phyloP scores from a whole-genome alignment of 2,329 filamentous ascomycete genomes.

The Leptosphaerulina australis region DNA sequence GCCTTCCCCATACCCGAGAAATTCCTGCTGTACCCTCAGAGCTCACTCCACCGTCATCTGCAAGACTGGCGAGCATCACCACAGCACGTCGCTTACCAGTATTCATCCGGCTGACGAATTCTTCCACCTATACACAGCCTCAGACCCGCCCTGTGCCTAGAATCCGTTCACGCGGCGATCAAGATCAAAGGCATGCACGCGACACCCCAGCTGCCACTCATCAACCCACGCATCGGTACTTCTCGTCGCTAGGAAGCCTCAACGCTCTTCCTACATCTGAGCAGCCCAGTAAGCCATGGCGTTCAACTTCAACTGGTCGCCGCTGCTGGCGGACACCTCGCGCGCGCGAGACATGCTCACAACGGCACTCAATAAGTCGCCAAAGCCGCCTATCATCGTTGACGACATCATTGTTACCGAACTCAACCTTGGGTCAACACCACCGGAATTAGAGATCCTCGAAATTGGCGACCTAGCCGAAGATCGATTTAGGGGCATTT shows the following conservation, averaged over 20 bases:
- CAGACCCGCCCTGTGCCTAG: slow-evolving; percentile 19
- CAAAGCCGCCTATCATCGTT: slow-evolving; percentile 97
- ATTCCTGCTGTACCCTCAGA: slow-evolving; percentile 25
- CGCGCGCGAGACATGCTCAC: slow-evolving; percentile 94
- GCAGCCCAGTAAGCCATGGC: slow-evolving; percentile 68
- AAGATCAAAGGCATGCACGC: slow-evolving; percentile 45
- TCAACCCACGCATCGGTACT: slow-evolving; percentile 22
- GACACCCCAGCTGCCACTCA: slow-evolving; percentile 38
- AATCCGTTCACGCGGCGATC: slow-evolving; percentile 43
- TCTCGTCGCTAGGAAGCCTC: slow-evolving; percentile 27
- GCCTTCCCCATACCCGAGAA: slow-evolving; percentile 31
- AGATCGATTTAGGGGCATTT: slow-evolving; percentile 95
- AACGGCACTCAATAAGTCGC: slow-evolving; percentile 93
- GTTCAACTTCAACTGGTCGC: slow-evolving; percentile 99
- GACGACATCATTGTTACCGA: slow-evolving; percentile 99
- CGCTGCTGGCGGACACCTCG: slow-evolving; percentile 90
- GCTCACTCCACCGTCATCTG: slow-evolving; percentile 35
- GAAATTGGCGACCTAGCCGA: slow-evolving; percentile 98
- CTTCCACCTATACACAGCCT: slow-evolving; percentile 17
- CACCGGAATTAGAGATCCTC: slow-evolving; percentile 92
- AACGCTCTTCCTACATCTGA: slow-evolving; percentile 20
- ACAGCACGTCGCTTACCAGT: slow-evolving; percentile 12
- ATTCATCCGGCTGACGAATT: slow-evolving; percentile 12
- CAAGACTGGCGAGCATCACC: slow-evolving; percentile 11
- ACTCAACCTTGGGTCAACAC: slow-evolving; percentile 92